Percentiles rank a stretch among this genome's conserved stretches.
phyloP scores from a whole-genome alignment of 306 rosid genomes.

The Mucuna pruriens region DNA sequence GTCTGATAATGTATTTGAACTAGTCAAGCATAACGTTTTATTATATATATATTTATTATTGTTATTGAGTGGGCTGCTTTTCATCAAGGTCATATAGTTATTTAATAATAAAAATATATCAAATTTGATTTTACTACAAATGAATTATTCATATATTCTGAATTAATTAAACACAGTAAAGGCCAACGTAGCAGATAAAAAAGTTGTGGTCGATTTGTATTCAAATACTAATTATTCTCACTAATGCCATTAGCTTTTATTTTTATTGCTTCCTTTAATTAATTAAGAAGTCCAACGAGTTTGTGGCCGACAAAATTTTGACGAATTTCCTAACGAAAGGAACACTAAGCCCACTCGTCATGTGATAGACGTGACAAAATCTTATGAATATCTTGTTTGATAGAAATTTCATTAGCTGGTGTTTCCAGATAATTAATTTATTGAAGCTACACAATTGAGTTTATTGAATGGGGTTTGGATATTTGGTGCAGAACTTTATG shows the following conservation, averaged over 20 bases:
- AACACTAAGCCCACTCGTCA: not conserved
- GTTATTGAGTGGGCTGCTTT: not conserved
- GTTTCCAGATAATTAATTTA: not conserved
- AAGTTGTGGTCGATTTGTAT: not conserved
- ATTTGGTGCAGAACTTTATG: conserved; percentile 54
- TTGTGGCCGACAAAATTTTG: conserved; percentile 34
- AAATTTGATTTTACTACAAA: not conserved
- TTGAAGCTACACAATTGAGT: not conserved
- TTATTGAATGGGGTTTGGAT: not conserved
- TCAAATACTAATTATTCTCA: conserved; percentile 3
- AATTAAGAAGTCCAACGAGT: not conserved
- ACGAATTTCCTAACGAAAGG: not conserved
- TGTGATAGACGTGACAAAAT: not conserved
- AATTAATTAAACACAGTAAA: not conserved
- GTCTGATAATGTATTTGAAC: not conserved
- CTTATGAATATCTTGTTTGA: not conserved
- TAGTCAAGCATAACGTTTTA: not conserved
- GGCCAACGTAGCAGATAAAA: not conserved
- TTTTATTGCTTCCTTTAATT: not conserved
- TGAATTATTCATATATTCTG: not conserved
- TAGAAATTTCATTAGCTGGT: not conserved
- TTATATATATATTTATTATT: not conserved
- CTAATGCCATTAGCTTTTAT: not conserved
- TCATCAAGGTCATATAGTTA: not conserved
- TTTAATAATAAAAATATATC: not conserved